These are phyloP conservation scores for Anisogramma anomala DNA, from an alignment of 2,329 filamentous ascomycete genomes.

Conservation along the genomic window DNA sequence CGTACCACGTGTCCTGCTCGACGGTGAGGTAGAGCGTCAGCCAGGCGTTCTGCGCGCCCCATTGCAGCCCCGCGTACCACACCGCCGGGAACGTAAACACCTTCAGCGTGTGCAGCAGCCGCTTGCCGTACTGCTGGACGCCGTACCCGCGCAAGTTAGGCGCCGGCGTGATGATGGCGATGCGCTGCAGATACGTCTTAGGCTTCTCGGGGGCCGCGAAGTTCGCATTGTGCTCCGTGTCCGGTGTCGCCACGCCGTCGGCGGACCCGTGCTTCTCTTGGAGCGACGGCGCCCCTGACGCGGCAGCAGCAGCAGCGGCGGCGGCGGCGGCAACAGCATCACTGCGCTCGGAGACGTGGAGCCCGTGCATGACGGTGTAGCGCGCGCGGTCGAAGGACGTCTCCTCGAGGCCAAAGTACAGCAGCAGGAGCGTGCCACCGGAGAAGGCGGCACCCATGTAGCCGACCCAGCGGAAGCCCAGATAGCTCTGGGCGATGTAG, in stretches of 20 bases:
- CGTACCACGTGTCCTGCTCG: slow-evolving; percentile 35
- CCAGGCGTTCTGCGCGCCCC: slow-evolving; percentile 42
- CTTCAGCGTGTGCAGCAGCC: slow-evolving; percentile 39
- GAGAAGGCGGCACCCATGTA: slow-evolving; percentile 22
- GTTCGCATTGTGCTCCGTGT: slow-evolving; percentile 13
- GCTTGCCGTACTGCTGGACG: slow-evolving; percentile 40
- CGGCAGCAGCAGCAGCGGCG: background rate
- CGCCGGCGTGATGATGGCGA: slow-evolving; percentile 43
- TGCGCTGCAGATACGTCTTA: slow-evolving; percentile 43
- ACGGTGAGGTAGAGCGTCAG: slow-evolving; percentile 42
- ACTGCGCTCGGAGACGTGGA: slow-evolving; percentile 18
- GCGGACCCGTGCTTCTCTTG: slow-evolving; percentile 11
- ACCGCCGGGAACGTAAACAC: slow-evolving; percentile 31
- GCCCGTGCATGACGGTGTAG: slow-evolving; percentile 21
- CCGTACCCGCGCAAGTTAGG: slow-evolving; percentile 41
- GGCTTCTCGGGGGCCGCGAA: slow-evolving; percentile 19
- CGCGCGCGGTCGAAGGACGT: slow-evolving; percentile 35
- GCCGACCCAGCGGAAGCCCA: slow-evolving; percentile 37
- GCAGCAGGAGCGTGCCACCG: slow-evolving; percentile 19
- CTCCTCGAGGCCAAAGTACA: slow-evolving; percentile 43
- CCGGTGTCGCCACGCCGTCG: slow-evolving; percentile 3
- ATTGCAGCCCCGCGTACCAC: slow-evolving; percentile 27
- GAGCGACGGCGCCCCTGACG: background rate
- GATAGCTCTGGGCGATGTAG: slow-evolving; percentile 32
- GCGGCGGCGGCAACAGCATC: slow-evolving; percentile 10